Evolutionary conservation across 148 eudicot species (phyloP), one percentile per base, ranked within the genome.

Genomic region (Nepenthes mirabilis): DNA sequence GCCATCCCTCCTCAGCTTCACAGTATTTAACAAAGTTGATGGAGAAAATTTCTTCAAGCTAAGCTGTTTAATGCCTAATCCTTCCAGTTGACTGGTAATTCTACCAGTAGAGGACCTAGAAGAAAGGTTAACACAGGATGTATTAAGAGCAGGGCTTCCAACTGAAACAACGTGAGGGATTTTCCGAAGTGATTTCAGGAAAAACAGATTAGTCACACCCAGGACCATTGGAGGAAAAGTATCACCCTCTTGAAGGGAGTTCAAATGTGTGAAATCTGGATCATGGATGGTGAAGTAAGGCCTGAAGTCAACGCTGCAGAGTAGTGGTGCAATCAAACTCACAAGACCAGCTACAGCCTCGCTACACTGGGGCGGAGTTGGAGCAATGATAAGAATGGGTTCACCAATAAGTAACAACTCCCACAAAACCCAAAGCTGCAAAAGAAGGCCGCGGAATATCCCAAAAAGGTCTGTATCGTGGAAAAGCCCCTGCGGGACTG

Each of bases 221-320:
- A 93, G 69, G 74, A 93, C 68, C 85, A 93, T 81, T 1, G 96
- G 82, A 72, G 98, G 98, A 70, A 88, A 83, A 55, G 60, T 36
- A 34, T 81, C 70, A 35, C 85, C 82, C 55, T 83, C 85, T 71
- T 75, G 85, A 62, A 93, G 79, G 9, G 96, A 79, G 73, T 93
- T 93, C 70, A 93, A 73, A 43, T 58, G 68, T 4, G 95, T 76
- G 60, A 93, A 93, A 53, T 82, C 87, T 2, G 83, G 89, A 69
- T 93, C 94, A 68, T 93, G 98, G 62, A 93, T 93, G 50, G 98
- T 93, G 62, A 93, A 93, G 75, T 93, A 93, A 59, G 98, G 98
- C 76, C 95, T 83, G 67, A 93, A 93, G 75, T 93, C 98, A 60
- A 88, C 74, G 70, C 96, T 93, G 50, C 82, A 80, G 72, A 88